A percentile compares a stretch with the other conserved stretches of the same genome.
Conservation (phyloP, 2,329 filamentous ascomycete genomes). For the Sporothrix schenckii region DNA sequence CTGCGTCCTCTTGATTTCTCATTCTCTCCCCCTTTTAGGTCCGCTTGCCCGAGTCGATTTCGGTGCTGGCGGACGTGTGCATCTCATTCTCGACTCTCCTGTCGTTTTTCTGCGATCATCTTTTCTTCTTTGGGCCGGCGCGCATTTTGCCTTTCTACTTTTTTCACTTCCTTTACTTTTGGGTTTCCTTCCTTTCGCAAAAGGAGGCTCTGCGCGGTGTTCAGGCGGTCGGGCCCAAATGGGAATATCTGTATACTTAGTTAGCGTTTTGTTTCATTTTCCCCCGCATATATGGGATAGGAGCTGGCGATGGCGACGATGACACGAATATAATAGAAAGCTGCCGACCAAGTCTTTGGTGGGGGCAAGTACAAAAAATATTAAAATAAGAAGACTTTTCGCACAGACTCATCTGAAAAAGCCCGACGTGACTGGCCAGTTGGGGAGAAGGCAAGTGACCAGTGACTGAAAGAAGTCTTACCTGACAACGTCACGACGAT, state of each 20-base stretch:
- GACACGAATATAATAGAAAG: conserved; percentile 31
- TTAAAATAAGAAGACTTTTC: conserved; percentile 27
- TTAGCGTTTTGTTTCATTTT: conserved; percentile 21
- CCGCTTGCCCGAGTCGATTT: conserved; percentile 7
- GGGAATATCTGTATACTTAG: conserved; percentile 33
- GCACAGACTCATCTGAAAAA: background rate
- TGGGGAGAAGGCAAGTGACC: too few species aligned
- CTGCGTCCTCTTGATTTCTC: background rate
- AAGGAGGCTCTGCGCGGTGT: conserved; percentile 31
- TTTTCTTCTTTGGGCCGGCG: conserved; percentile 19
- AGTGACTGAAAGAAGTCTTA: background rate
- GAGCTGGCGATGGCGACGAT: background rate
- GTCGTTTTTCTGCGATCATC: conserved; percentile 14
- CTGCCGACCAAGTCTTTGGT: conserved; percentile 14
- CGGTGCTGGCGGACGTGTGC: conserved; percentile 27
- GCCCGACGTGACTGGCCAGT: background rate
- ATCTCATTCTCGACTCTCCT: conserved; percentile 27
- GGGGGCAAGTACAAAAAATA: conserved; percentile 28
- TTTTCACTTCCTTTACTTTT: background rate
- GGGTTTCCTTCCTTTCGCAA: conserved; percentile 18
- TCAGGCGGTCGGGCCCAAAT: conserved; percentile 24
- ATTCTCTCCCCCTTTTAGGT: conserved; percentile 19
- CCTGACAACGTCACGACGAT: background rate
- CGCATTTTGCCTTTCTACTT: background rate
- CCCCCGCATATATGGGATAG: conserved; percentile 2